Conservation (phyloP, 345 rosid genomes). For the Citrus sinensis region DNA sequence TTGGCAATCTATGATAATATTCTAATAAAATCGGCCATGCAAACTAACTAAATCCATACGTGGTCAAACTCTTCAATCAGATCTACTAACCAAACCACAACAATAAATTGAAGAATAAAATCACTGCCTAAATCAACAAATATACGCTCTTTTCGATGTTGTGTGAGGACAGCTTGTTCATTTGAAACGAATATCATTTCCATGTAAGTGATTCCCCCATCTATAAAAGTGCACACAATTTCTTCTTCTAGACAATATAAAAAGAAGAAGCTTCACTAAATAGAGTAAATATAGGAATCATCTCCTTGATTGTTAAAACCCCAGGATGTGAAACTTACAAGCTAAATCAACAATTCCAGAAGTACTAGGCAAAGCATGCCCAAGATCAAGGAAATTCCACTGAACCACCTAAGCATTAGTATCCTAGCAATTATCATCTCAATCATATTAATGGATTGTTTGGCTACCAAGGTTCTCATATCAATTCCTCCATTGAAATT, state of each 20-base stretch:
- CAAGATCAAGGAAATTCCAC: conserved; percentile 3
- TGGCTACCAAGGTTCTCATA: neutral
- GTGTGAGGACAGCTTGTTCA: neutral
- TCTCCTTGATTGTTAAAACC: neutral
- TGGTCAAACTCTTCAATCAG: neutral
- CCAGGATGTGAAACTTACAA: neutral
- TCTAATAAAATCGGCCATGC: neutral
- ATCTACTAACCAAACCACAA: neutral
- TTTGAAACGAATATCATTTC: too few relatives aligned
- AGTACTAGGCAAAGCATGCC: neutral
- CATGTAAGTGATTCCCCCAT: neutral
- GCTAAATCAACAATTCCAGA: neutral
- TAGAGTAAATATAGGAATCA: neutral
- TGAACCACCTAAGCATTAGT: neutral
- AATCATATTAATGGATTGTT: neutral
- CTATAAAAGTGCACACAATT: neutral
- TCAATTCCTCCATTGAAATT: neutral
- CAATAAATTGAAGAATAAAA: neutral
- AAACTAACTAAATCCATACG: neutral
- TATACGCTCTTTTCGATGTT: too few relatives aligned
- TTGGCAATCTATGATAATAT: neutral
- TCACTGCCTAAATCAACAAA: neutral
- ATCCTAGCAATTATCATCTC: neutral
- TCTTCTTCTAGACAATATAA: neutral
- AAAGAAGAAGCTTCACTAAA: neutral